Evolutionary conservation across 192 early-diverging fungal species (phyloP).

Genomic region (Gonapodya sp.): DNA sequence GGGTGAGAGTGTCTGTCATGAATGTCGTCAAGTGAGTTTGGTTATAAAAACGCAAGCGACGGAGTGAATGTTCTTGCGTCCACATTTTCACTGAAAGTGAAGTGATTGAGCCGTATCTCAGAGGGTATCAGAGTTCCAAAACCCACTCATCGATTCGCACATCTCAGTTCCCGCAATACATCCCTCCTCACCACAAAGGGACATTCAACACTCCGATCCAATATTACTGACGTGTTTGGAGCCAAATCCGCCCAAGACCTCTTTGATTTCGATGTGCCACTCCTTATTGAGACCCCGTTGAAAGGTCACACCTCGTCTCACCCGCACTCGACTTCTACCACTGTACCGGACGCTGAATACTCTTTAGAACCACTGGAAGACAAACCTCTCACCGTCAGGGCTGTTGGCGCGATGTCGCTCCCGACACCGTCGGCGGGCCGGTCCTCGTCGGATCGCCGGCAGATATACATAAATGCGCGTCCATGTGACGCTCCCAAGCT

Average conservation of each 20-base stretch:
- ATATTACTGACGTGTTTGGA: conserved; percentile 73
- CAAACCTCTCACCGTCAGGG: not conserved
- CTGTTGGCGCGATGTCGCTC: conserved; percentile 47
- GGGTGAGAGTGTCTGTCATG: conserved; percentile 52
- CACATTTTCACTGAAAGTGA: not conserved
- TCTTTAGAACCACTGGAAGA: too few relatives aligned
- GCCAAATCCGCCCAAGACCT: conserved; percentile 33
- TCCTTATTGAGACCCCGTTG: conserved; percentile 6
- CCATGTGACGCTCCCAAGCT: conserved; percentile 79
- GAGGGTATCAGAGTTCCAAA: conserved; percentile 12
- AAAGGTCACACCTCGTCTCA: too few relatives aligned
- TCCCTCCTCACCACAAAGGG: conserved; percentile 47
- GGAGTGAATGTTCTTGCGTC: not conserved
- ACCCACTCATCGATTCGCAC: not conserved
- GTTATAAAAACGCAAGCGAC: not conserved
- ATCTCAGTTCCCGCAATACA: not conserved
- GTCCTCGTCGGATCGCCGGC: conserved; percentile 72
- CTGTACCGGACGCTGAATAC: not conserved
- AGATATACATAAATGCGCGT: conserved; percentile 77
- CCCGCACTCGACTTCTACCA: not conserved
- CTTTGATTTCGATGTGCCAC: conserved; percentile 33
- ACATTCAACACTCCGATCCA: conserved; percentile 46
- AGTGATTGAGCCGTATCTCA: not conserved
- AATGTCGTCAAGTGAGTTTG: conserved; percentile 33
- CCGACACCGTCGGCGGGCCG: conserved; percentile 59